phyloP scores from a whole-genome alignment of 1,139 yeast species.

The Pichia sp. region DNA sequence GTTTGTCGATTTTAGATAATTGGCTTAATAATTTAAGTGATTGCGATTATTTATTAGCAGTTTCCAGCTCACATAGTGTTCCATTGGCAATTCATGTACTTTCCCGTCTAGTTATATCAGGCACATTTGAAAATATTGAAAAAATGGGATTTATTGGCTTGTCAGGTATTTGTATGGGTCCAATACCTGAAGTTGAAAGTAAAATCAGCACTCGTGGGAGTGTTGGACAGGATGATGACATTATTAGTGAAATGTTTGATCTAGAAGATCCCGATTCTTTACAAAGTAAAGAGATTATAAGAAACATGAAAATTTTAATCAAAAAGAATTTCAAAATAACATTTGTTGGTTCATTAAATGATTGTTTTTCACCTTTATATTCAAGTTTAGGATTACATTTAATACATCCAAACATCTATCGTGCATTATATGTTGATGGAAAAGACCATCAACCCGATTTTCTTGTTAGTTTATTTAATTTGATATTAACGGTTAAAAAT shows the following conservation, averaged over 20 bases:
- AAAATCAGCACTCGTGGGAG: conserved; percentile 39
- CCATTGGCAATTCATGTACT: conserved; percentile 41
- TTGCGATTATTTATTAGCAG: conserved; percentile 40
- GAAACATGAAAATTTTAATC: conserved; percentile 34
- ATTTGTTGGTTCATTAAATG: conserved; percentile 41
- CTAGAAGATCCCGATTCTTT: conserved; percentile 36
- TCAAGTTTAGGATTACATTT: conserved; percentile 41
- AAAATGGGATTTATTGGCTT: conserved; percentile 40
- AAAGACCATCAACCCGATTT: conserved; percentile 42
- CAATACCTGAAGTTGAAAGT: conserved; percentile 38
- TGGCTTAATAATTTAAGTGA: conserved; percentile 36
- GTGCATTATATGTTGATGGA: conserved; percentile 34
- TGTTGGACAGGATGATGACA: conserved; percentile 41
- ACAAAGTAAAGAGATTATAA: conserved; percentile 31
- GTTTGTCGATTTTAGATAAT: conserved; percentile 36
- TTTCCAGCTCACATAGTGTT: conserved; percentile 42
- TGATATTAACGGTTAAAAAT: conserved; percentile 44
- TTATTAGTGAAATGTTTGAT: conserved; percentile 44
- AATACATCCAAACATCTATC: conserved; percentile 48
- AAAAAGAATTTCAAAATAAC: conserved; percentile 43
- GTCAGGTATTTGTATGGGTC: conserved; percentile 43
- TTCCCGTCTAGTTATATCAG: conserved; percentile 30
- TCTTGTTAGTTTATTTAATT: conserved; percentile 40
- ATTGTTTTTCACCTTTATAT: conserved; percentile 40
- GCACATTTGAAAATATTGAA: conserved; percentile 18